phyloP scores from a whole-genome alignment of 257 asterid genomes.

The Pogostemon cablin region DNA sequence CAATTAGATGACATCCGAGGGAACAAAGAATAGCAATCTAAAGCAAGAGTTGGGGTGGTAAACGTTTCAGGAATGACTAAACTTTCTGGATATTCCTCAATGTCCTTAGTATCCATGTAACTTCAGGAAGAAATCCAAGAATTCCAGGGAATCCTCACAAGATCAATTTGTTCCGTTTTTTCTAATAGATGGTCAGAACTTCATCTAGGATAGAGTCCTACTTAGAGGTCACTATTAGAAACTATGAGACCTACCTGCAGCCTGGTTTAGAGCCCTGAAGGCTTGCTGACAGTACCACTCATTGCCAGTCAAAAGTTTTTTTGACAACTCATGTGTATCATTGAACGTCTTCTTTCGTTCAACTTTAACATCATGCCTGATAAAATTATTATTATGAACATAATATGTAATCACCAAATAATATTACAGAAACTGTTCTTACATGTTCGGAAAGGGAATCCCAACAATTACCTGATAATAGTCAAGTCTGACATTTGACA shows the following conservation, averaged over 20 bases:
- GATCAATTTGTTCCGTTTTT: too few relatives aligned
- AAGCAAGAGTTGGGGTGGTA: background rate
- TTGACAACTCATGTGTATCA: slow-evolving; percentile 65
- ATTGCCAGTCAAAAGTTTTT: slow-evolving; percentile 79
- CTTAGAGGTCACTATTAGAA: background rate
- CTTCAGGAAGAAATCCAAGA: too few relatives aligned
- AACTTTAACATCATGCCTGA: slow-evolving; percentile 79
- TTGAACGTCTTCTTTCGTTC: slow-evolving; percentile 92
- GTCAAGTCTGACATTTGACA: slow-evolving; percentile 55
- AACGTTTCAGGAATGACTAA: too few relatives aligned
- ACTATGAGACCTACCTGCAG: slow-evolving; percentile 61
- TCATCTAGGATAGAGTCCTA: too few relatives aligned
- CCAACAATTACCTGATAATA: slow-evolving; percentile 79
- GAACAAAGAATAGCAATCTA: slow-evolving; percentile 6
- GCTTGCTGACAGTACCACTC: slow-evolving; percentile 99
- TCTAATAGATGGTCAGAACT: too few relatives aligned
- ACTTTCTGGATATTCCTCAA: too few relatives aligned
- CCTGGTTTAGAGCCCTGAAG: slow-evolving; percentile 97
- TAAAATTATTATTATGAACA: slow-evolving; percentile 32
- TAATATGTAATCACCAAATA: slow-evolving; percentile 23
- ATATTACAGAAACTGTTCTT: slow-evolving; percentile 38
- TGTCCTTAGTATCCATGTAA: too few relatives aligned
- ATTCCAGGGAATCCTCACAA: too few relatives aligned
- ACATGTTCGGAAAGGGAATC: slow-evolving; percentile 96
- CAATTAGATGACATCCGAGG: background rate